These are phyloP conservation scores for Rhizophagus sp. DNA, from an alignment of 192 early-diverging fungal species.

Conservation along the genomic window DNA sequence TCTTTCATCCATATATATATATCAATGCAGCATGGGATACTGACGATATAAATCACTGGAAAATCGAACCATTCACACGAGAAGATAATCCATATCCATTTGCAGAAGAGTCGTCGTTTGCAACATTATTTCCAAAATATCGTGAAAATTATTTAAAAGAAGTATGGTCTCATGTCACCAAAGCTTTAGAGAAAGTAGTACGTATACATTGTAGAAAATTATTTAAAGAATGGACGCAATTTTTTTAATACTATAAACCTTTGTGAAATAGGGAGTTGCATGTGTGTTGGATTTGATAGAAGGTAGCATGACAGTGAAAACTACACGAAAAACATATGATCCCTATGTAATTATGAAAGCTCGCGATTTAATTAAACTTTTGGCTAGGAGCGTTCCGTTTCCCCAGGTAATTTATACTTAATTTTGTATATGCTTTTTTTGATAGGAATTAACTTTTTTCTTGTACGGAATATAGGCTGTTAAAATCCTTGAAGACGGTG, in stretches of 20 bases:
- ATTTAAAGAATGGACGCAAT: not conserved
- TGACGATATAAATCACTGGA: constrained; percentile 93
- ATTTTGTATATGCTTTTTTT: not conserved
- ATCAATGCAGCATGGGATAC: constrained; percentile 78
- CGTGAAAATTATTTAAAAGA: constrained; percentile 91
- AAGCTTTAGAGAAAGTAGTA: constrained; percentile 75
- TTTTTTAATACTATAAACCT: not conserved
- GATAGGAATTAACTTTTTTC: not conserved
- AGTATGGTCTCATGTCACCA: constrained; percentile 87
- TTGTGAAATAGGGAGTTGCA: constrained; percentile 65
- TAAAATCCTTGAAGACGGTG: constrained; percentile 90
- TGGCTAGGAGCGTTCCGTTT: constrained; percentile 91
- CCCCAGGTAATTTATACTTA: constrained; percentile 60
- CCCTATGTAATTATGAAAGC: constrained; percentile 94
- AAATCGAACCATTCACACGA: constrained; percentile 82
- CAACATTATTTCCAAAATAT: constrained; percentile 98
- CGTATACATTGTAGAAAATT: not conserved
- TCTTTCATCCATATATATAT: no score
- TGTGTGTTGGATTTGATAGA: constrained; percentile 95
- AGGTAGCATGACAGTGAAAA: constrained; percentile 97
- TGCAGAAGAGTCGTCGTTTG: constrained; percentile 94
- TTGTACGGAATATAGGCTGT: constrained; percentile 54
- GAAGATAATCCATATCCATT: constrained; percentile 74
- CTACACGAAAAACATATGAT: constrained; percentile 93
- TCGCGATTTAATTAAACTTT: constrained; percentile 91